These are phyloP conservation scores for Tuber indicum DNA, from an alignment of 495 filamentous ascomycete genomes.

Conservation along the genomic window DNA sequence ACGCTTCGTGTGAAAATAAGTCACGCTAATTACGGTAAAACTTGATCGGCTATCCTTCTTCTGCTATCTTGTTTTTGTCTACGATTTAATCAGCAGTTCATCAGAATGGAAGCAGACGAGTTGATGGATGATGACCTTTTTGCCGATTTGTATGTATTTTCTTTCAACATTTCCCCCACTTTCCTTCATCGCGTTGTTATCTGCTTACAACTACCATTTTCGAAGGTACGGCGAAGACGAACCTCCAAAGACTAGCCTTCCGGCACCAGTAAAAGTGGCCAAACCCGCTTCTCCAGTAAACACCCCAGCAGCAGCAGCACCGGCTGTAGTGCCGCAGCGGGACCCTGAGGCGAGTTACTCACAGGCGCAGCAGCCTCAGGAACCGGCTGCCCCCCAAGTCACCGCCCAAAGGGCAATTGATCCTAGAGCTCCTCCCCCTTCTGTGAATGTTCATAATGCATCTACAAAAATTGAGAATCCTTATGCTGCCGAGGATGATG, in stretches of 20 bases:
- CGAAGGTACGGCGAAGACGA: slow-evolving; percentile 84
- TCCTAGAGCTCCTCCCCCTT: slow-evolving; percentile 33
- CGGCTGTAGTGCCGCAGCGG: slow-evolving; percentile 12
- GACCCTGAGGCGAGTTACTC: slow-evolving; percentile 16
- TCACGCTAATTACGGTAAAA: slow-evolving; percentile 1
- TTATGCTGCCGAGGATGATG: slow-evolving; percentile 32
- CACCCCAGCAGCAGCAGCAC: slow-evolving; percentile 2
- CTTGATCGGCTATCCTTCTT: background rate
- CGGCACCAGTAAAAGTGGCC: slow-evolving; percentile 13
- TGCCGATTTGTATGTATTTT: slow-evolving; percentile 76
- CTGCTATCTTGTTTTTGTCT: slow-evolving; percentile 11
- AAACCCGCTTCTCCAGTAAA: slow-evolving; percentile 20
- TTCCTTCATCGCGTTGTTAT: slow-evolving; percentile 18
- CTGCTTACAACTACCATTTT: slow-evolving; percentile 20
- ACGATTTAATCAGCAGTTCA: background rate
- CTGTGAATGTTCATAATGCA: slow-evolving; percentile 24
- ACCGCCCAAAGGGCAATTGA: slow-evolving; percentile 37
- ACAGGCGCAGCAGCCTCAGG: slow-evolving; percentile 20
- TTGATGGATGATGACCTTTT: slow-evolving; percentile 92
- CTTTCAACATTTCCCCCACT: slow-evolving; percentile 11
- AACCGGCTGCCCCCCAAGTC: slow-evolving; percentile 1
- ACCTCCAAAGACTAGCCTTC: slow-evolving; percentile 22
- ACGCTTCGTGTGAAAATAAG: slow-evolving; percentile 2
- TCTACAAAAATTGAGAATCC: slow-evolving; percentile 28
- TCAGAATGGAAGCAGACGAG: slow-evolving; percentile 54